These are phyloP conservation scores for Podospora fimiseda DNA, from an alignment of 495 filamentous ascomycete genomes.

Conservation along the genomic window DNA sequence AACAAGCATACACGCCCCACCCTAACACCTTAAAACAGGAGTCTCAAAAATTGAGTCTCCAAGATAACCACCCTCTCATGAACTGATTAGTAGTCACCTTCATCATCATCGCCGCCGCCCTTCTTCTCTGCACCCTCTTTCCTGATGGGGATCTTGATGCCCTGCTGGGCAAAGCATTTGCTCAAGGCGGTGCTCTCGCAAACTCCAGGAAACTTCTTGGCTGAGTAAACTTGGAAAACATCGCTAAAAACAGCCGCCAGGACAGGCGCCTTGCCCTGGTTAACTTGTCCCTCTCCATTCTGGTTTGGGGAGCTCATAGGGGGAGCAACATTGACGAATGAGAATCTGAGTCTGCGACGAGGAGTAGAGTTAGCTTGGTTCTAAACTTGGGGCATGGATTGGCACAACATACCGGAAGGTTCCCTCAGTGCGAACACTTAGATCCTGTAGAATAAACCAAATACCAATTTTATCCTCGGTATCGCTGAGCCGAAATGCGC, in stretches of 20 bases:
- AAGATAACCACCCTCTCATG: no score
- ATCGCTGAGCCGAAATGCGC: conserved; percentile 81
- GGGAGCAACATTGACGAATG: conserved; percentile 75
- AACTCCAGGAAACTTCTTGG: conserved; percentile 97
- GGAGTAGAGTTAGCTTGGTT: background rate
- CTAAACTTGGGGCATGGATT: background rate
- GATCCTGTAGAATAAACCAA: conserved; percentile 95
- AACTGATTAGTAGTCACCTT: conserved; percentile 24
- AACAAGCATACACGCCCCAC: no score
- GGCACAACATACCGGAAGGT: conserved; percentile 63
- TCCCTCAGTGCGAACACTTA: conserved; percentile 90
- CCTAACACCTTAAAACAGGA: no score
- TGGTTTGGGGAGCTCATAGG: conserved; percentile 20
- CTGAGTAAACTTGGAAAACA: conserved; percentile 86
- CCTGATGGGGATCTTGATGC: conserved; percentile 93
- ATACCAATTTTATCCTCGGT: conserved; percentile 79
- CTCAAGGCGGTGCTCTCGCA: conserved; percentile 91
- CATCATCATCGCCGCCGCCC: conserved; percentile 58
- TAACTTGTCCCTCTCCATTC: conserved; percentile 42
- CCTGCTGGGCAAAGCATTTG: conserved; percentile 89
- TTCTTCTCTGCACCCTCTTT: conserved; percentile 72
- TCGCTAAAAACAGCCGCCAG: conserved; percentile 85
- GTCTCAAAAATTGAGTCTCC: no score
- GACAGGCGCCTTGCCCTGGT: conserved; percentile 73
- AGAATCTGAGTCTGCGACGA: conserved; percentile 40